Conservation (phyloP, 2,329 filamentous ascomycete genomes). For the Xylogone sp. region DNA sequence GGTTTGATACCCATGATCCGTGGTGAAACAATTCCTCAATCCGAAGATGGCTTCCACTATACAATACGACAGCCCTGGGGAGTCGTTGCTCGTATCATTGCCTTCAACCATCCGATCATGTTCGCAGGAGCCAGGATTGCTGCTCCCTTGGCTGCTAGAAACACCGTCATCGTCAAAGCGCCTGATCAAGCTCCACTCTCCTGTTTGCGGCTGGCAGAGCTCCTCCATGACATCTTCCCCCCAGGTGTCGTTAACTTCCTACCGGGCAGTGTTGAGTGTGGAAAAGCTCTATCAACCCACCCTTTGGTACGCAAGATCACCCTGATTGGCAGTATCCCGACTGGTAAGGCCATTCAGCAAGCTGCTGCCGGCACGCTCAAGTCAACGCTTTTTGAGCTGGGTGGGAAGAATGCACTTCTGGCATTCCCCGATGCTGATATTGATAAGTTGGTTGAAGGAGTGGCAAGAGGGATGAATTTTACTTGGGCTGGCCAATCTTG, state of each 20-base stretch:
- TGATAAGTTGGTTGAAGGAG: slow-evolving; percentile 62
- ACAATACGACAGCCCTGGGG: slow-evolving; percentile 70
- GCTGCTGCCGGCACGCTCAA: slow-evolving; percentile 56
- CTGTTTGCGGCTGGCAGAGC: slow-evolving; percentile 56
- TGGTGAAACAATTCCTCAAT: slow-evolving; percentile 23
- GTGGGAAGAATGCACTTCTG: slow-evolving; percentile 58
- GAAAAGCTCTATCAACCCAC: slow-evolving; percentile 31
- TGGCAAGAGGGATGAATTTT: slow-evolving; percentile 44
- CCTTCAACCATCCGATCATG: slow-evolving; percentile 71
- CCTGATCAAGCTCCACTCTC: slow-evolving; percentile 62
- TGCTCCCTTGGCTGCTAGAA: slow-evolving; percentile 56
- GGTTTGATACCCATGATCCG: slow-evolving; percentile 23
- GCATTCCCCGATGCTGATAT: slow-evolving; percentile 60
- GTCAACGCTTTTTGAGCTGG: slow-evolving; percentile 60
- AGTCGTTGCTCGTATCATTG: slow-evolving; percentile 69
- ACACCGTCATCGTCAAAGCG: slow-evolving; percentile 56
- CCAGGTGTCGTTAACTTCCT: slow-evolving; percentile 34
- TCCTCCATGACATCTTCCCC: slow-evolving; percentile 61
- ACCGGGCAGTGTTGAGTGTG: slow-evolving; percentile 27
- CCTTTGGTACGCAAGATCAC: slow-evolving; percentile 33
- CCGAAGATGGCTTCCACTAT: slow-evolving; percentile 65
- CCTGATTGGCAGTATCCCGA: slow-evolving; percentile 34
- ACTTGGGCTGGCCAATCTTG: slow-evolving; percentile 57
- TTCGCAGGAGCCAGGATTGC: slow-evolving; percentile 74
- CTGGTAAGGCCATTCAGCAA: slow-evolving; percentile 42